Evolutionary conservation across 192 early-diverging fungal genomes (phyloP).

Genomic region (Backusella macrospora): DNA sequence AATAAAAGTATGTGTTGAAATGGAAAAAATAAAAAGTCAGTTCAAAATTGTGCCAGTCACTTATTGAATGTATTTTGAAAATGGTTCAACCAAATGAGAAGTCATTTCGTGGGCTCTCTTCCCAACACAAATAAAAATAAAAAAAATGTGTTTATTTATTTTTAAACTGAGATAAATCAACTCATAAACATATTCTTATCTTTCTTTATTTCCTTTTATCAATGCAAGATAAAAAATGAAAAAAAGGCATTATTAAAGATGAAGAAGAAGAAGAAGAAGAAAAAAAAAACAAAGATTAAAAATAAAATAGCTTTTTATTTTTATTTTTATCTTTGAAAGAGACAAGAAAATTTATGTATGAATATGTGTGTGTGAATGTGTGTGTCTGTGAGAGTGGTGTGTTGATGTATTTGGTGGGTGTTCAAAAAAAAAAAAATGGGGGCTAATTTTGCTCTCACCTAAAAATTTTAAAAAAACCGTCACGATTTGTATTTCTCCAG

Average conservation of each 20-base stretch:
- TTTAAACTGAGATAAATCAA: background rate
- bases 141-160: background rate
- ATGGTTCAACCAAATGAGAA: background rate
- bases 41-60: conserved; percentile 1
- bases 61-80: background rate
- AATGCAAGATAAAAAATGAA: background rate
- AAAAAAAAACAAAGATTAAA: background rate
- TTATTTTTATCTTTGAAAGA: no score
- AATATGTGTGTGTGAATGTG: no score
- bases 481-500: background rate
- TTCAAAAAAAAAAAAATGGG: background rate
- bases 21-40: background rate
- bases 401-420: no score
- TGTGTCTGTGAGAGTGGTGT: no score
- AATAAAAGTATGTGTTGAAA: no score
- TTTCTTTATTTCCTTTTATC: background rate
- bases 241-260: background rate
- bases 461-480: background rate
- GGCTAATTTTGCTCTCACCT: no score
- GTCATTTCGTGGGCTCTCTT: background rate
- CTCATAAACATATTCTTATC: background rate
- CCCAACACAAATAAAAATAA: background rate
- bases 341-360: no score
- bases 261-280: no score
- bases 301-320: no score